Evolutionary conservation across 2,329 filamentous ascomycete genomes (phyloP).

Genomic region (Keithomyces neogunnii): DNA sequence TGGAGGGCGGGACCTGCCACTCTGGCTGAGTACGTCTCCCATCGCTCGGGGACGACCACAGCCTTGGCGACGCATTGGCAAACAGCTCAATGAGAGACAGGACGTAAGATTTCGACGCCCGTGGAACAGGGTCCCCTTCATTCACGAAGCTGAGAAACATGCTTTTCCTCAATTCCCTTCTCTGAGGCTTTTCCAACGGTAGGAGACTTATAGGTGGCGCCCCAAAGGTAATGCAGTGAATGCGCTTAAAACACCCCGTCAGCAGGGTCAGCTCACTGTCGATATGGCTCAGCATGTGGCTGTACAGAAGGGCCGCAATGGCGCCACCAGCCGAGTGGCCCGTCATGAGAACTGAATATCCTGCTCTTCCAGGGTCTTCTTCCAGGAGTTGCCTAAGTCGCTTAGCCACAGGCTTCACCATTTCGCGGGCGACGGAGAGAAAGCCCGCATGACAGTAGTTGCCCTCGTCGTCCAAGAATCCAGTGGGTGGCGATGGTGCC

Average conservation of each 20-base stretch:
- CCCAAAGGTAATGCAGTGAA: constrained; percentile 84
- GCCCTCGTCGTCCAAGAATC: constrained; percentile 68
- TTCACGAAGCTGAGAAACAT: constrained; percentile 76
- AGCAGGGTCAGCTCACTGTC: constrained; percentile 62
- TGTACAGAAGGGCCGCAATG: constrained; percentile 69
- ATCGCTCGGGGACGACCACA: constrained; percentile 3
- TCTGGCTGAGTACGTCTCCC: constrained; percentile 21
- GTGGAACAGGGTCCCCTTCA: constrained; percentile 72
- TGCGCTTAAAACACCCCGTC: constrained; percentile 62
- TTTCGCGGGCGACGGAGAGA: constrained; percentile 63
- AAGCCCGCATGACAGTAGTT: constrained; percentile 80
- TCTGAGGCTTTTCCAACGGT: constrained; percentile 53
- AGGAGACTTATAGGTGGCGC: constrained; percentile 67
- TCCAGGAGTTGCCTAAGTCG: constrained; percentile 61
- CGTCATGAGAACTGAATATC: constrained; percentile 69
- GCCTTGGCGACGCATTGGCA: constrained; percentile 45
- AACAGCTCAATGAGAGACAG: constrained; percentile 65
- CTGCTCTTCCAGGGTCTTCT: constrained; percentile 58
- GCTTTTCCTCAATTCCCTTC: constrained; percentile 47
- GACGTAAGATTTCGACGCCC: constrained; percentile 71
- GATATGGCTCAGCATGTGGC: constrained; percentile 64
- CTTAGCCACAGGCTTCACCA: constrained; percentile 64
- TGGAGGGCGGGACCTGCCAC: constrained; percentile 59
- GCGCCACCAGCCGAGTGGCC: constrained; percentile 84
- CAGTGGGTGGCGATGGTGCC: constrained; percentile 53